These are phyloP conservation scores for Eucalyptus fibrosa DNA, from an alignment of 345 rosid species.

Conservation along the genomic window DNA sequence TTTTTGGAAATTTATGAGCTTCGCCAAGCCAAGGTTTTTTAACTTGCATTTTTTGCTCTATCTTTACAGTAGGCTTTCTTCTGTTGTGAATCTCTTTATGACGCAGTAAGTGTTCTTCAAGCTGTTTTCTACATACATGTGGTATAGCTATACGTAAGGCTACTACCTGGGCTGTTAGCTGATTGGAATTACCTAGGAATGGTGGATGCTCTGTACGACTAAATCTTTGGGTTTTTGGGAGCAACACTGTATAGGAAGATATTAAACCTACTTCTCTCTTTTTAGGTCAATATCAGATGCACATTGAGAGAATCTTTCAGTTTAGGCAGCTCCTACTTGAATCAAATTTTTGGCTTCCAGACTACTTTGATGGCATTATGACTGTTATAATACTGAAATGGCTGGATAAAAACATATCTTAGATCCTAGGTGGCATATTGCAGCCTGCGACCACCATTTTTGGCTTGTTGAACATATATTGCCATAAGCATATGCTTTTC, in stretches of 20 bases:
- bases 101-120: not conserved
- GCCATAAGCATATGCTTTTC: not conserved
- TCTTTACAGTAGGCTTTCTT: not conserved
- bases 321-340: not conserved
- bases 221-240: not conserved
- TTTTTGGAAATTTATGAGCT: slow-evolving; percentile 97
- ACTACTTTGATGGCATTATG: not conserved
- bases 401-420: not conserved
- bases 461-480: not conserved
- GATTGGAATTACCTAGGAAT: not conserved
- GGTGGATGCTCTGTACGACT: not conserved
- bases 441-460: not conserved
- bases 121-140: not conserved
- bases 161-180: not conserved
- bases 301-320: not conserved
- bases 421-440: not conserved
- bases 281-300: not conserved
- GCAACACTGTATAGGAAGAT: not conserved
- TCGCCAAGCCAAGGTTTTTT: slow-evolving; percentile 84
- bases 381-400: not conserved
- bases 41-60: not conserved
- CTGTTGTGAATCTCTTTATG: not conserved
- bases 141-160: not conserved
- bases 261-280: not conserved
- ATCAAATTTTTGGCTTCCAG: not conserved